These are phyloP conservation scores for Suillus tomentosus DNA, from an alignment of 768 basidiomycete genomes.

Conservation along the genomic window DNA sequence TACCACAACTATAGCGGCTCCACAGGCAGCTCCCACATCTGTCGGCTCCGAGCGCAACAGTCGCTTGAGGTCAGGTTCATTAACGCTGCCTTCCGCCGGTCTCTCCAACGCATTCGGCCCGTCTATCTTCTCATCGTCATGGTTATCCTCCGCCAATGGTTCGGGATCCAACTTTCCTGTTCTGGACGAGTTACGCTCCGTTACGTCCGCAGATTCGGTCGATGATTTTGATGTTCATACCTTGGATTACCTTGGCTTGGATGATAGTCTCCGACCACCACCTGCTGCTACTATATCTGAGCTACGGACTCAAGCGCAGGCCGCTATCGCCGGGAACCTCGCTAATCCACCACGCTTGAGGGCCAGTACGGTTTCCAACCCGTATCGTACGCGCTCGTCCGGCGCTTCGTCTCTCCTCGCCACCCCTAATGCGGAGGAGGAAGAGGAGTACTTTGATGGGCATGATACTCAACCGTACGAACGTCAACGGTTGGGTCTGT, in stretches of 20 bases:
- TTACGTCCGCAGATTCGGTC: conserved; percentile 74
- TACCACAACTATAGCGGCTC: conserved; percentile 58
- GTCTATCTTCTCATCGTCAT: conserved; percentile 87
- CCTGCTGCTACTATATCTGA: conserved; percentile 88
- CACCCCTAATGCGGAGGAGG: conserved; percentile 65
- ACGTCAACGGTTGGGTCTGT: conserved; percentile 62
- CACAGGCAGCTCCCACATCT: conserved; percentile 40
- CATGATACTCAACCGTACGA: conserved; percentile 48
- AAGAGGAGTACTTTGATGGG: conserved; percentile 74
- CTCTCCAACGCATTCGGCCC: conserved; percentile 84
- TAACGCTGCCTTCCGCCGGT: conserved; percentile 80
- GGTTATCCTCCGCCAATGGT: conserved; percentile 69
- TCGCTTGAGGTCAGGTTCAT: conserved; percentile 88
- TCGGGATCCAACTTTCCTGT: conserved; percentile 59
- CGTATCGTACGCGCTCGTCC: conserved; percentile 74
- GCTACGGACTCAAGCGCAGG: conserved; percentile 86
- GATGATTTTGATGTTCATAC: conserved; percentile 94
- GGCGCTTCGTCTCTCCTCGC: conserved; percentile 61
- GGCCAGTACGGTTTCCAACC: conserved; percentile 91
- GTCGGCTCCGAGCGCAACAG: conserved; percentile 64
- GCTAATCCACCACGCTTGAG: conserved; percentile 79
- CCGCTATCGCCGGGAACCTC: conserved; percentile 83
- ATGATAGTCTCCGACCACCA: conserved; percentile 73
- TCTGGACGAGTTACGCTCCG: conserved; percentile 81
- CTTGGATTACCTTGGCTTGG: conserved; percentile 94